Percentiles rank a stretch among this genome's conserved stretches.
phyloP scores from a whole-genome alignment of 2,329 filamentous ascomycete genomes.

The Fusarium haematococcum region DNA sequence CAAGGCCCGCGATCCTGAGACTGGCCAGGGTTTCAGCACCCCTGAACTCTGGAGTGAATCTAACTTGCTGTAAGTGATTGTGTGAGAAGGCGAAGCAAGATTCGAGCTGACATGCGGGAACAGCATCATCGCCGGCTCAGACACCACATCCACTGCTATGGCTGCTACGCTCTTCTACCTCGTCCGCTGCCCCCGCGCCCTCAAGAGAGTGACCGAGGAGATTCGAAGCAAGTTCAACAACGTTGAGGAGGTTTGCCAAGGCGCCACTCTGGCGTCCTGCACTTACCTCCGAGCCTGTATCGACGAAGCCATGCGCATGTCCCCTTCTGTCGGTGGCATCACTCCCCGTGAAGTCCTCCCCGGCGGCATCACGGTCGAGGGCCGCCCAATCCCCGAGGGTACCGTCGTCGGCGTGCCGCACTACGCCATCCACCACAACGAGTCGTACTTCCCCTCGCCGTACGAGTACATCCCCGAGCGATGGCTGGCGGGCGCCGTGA shows the following conservation, averaged over 20 bases:
- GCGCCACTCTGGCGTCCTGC: slow-evolving; percentile 61
- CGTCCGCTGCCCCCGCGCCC: slow-evolving; percentile 61
- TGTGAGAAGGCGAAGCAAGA: not conserved
- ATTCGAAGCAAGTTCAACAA: slow-evolving; percentile 63
- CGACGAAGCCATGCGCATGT: slow-evolving; percentile 74
- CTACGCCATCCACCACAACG: slow-evolving; percentile 77
- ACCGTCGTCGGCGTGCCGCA: slow-evolving; percentile 73
- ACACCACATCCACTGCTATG: slow-evolving; percentile 78
- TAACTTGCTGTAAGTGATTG: slow-evolving; percentile 67
- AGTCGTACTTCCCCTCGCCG: slow-evolving; percentile 69
- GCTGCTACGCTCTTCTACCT: slow-evolving; percentile 74
- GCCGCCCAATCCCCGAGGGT: slow-evolving; percentile 66
- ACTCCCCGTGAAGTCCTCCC: slow-evolving; percentile 69
- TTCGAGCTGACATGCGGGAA: slow-evolving; percentile 7
- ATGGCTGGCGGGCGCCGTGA: slow-evolving; percentile 67
- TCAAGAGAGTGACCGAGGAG: slow-evolving; percentile 62
- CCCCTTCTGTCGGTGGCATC: slow-evolving; percentile 70
- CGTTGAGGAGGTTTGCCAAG: slow-evolving; percentile 67
- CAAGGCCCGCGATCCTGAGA: slow-evolving; percentile 77
- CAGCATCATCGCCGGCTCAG: slow-evolving; percentile 76
- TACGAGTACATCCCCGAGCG: slow-evolving; percentile 72
- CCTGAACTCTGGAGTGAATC: slow-evolving; percentile 78
- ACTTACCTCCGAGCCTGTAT: slow-evolving; percentile 73
- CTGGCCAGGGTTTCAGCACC: slow-evolving; percentile 73
- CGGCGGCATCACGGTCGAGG: slow-evolving; percentile 67